Percentiles rank a stretch among this genome's conserved stretches.
phyloP scores from a whole-genome alignment of 108 stramenopile genomes.

The Skeletonema costatum region DNA sequence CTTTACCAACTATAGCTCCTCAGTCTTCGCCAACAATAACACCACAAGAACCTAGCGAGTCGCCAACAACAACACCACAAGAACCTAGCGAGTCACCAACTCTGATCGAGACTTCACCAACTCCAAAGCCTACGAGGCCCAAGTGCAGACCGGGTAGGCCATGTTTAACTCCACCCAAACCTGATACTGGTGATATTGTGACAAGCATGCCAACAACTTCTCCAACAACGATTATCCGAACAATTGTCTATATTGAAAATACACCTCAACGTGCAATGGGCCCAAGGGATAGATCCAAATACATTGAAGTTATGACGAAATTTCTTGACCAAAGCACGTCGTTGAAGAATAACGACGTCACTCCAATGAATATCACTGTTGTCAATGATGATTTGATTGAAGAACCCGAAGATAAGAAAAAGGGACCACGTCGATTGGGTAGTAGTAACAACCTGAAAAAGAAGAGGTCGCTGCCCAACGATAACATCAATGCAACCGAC shows the following conservation, averaged over 20 bases:
- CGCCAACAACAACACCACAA: background rate
- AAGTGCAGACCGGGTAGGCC: slow-evolving; percentile 20
- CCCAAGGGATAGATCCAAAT: slow-evolving; percentile 8
- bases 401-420: background rate
- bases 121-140: background rate
- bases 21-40: background rate
- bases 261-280: slow-evolving; percentile 7
- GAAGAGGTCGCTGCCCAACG: background rate
- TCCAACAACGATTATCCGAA: slow-evolving; percentile 1
- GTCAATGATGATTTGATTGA: slow-evolving; percentile 13
- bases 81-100: background rate
- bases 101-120: background rate
- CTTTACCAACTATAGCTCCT: no score
- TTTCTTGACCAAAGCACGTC: background rate
- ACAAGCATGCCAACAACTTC: background rate
- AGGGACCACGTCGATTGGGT: background rate
- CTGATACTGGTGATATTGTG: background rate
- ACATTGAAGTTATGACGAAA: slow-evolving; percentile 2
- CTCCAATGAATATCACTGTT: background rate
- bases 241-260: slow-evolving; percentile 15
- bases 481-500: background rate
- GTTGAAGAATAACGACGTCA: background rate
- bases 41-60: background rate
- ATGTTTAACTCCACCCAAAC: background rate
- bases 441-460: background rate